Evolutionary conservation across 1,284 basidiomycete genomes (phyloP), one percentile per base, ranked within the genome.

Genomic region (Coriolopsis trogii): DNA sequence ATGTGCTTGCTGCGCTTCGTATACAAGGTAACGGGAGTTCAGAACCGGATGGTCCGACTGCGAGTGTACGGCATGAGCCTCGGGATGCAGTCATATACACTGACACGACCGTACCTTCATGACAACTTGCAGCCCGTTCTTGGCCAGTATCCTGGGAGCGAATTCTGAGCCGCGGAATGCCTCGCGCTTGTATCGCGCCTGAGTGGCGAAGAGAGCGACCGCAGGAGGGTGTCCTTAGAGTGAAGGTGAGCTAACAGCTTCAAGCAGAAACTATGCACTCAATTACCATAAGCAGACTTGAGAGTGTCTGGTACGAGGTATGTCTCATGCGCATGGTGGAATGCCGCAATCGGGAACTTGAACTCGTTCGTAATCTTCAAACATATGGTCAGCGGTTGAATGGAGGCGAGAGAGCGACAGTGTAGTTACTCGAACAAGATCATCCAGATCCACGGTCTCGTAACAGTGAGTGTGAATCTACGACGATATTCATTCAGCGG

Each of bases 1-100:
- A 63, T 94, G 85, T 1, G 89, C 92, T 67, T 95, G 91, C 50
- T 92, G 90, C 0, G 94, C 93, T 69, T 97, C 93, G 63, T 85
- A 87, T 2, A 93, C 67, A 9, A 97, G 73, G 65, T 85, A 84
- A 5, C 94, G 80, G 26, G 89, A 90, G 65, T 95, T 86, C 16
- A 93, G 56, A 1, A 87, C 84, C 12, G 84, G 82, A 60, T 89
- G 87, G 55, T 89, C 87, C 55, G 83, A 87, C 87, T 89, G 55
- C 10, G n/a, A n/a, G n/a, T n/a, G n/a, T n/a, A n/a, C n/a, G n/a
- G n/a, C n/a, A n/a, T n/a, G n/a, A n/a, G n/a, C n/a, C n/a, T n/a
- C n/a, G n/a, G n/a, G n/a, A n/a, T n/a, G n/a, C n/a, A n/a, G n/a
- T n/a, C n/a, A n/a, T n/a, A n/a, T 21, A 4, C 9, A 40, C 0